A percentile compares a stretch with the other conserved stretches of the same genome.
Conservation (phyloP, 2,329 filamentous ascomycete species). For the Colletotrichum brevisporum region DNA sequence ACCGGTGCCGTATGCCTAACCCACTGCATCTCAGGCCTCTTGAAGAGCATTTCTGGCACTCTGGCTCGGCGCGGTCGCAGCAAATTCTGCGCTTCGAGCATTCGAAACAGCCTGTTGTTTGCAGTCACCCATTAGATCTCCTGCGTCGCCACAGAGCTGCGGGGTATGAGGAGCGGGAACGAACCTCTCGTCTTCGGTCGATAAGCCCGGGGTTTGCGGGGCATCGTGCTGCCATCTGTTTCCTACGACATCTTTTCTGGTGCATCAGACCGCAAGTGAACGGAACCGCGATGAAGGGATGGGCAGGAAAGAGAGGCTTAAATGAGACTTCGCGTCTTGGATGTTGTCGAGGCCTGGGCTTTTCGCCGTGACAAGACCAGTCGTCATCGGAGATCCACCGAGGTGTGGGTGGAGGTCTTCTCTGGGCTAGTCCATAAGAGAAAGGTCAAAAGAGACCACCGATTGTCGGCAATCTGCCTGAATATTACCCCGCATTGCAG, state of each 20-base stretch:
- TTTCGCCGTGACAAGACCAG: neutral
- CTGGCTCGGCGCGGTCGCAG: conserved; percentile 38
- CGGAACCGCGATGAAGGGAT: no score
- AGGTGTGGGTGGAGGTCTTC: neutral
- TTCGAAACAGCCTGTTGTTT: conserved; percentile 39
- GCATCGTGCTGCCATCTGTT: neutral
- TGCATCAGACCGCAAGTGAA: neutral
- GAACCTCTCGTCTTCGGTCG: conserved; percentile 22
- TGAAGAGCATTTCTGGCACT: conserved; percentile 39
- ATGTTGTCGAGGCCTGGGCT: neutral
- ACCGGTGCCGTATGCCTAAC: conserved; percentile 31
- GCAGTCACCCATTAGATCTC: no score
- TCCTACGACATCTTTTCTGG: neutral
- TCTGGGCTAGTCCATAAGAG: conserved; percentile 12
- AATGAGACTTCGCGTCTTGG: conserved; percentile 3
- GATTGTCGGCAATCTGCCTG: neutral
- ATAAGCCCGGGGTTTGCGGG: conserved; percentile 3
- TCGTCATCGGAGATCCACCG: neutral
- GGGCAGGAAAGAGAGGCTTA: neutral
- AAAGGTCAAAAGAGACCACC: conserved; percentile 30
- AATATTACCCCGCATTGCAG: conserved; percentile 2
- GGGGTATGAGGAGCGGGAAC: neutral
- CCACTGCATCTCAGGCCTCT: conserved; percentile 40
- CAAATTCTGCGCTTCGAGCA: conserved; percentile 42
- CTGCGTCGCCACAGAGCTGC: neutral